phyloP scores from a whole-genome alignment of 164 flowering plant genomes.

The Sextonia rubra region DNA sequence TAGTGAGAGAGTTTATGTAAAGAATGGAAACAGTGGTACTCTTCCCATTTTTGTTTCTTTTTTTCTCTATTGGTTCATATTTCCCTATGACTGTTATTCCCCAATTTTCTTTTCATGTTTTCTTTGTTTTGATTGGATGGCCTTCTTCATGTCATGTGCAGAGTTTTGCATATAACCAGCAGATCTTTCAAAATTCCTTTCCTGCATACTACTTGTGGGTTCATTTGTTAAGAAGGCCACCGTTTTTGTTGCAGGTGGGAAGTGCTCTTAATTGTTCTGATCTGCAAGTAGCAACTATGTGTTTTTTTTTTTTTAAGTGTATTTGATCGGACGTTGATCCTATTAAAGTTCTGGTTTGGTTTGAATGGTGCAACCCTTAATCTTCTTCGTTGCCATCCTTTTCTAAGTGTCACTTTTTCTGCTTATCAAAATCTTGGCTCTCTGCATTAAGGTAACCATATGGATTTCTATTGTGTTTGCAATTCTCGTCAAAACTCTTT shows the following conservation, averaged over 20 bases:
- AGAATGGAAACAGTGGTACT: conserved; percentile 2
- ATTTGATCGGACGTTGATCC: neutral
- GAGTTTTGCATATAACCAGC: conserved; percentile 4
- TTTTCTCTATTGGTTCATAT: neutral
- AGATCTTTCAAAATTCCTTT: neutral
- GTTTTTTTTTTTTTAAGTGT: too few relatives aligned
- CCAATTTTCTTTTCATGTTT: neutral
- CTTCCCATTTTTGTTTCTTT: neutral
- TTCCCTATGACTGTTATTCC: neutral
- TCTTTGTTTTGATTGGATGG: neutral
- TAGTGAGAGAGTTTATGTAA: neutral
- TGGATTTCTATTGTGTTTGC: too few relatives aligned
- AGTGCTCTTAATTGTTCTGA: neutral
- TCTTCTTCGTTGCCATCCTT: neutral
- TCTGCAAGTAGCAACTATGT: neutral
- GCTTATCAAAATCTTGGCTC: too few relatives aligned
- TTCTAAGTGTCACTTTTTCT: neutral
- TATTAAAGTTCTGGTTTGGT: neutral
- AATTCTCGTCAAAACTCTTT: too few relatives aligned
- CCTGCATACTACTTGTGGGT: conserved; percentile 8
- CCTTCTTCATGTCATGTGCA: conserved; percentile 7
- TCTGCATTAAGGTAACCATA: too few relatives aligned
- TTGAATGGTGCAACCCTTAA: neutral
- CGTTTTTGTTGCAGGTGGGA: conserved; percentile 10
- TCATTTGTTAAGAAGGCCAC: conserved; percentile 14